Evolutionary conservation across 2,329 filamentous ascomycete genomes (phyloP), one percentile per base, ranked within the genome.

Genomic region (Berkeleyomyces rouxiae): DNA sequence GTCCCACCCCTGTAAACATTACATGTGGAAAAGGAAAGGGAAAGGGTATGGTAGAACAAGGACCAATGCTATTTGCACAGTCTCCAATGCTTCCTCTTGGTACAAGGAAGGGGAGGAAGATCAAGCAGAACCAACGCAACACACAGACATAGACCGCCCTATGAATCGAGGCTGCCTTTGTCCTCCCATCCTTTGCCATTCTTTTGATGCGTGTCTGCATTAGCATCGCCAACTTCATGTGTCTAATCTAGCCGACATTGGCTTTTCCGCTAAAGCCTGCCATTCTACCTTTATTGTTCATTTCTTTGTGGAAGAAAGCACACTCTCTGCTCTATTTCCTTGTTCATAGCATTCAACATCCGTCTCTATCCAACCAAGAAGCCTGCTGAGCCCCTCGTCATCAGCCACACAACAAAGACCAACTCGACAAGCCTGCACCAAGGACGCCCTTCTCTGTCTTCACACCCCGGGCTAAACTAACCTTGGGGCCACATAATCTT

Each of bases 1-100:
- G 47, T 49, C 60, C 55, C 60, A 61, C 40, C 49, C 49, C 49
- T 55, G 49, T 55, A 55, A 55, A 55, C 49, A 55, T 13, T 55
- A 33, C 49, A 37, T 55, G 49, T 58, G 16, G 23, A 23, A 23
- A 53, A 36, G 49, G 3, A 46, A 3, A 5, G 16, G 16, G 43
- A 11, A 46, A 46, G 43, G 43, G 11, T 46, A n/a, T 46, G 43
- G 43, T 46, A 13, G 42, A 11, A 43, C 42, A 43, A 36, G 49
- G 33, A 53, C 33, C 33, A 53, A 53, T 11, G 36, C 6, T 16
- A 47, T 47, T 23, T 23, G 23, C 23, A 47, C n/a, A 47, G 13
- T 23, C 7, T 7, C 23, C 6, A 47, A 47, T n/a, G 9, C n/a
- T 7, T 16, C n/a, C 44, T 47, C n/a, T 23, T 47, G 44, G 44